Evolutionary conservation across 495 filamentous ascomycete genomes (phyloP), one percentile per base, ranked within the genome.

Genomic region (Chaetomium tenue): DNA sequence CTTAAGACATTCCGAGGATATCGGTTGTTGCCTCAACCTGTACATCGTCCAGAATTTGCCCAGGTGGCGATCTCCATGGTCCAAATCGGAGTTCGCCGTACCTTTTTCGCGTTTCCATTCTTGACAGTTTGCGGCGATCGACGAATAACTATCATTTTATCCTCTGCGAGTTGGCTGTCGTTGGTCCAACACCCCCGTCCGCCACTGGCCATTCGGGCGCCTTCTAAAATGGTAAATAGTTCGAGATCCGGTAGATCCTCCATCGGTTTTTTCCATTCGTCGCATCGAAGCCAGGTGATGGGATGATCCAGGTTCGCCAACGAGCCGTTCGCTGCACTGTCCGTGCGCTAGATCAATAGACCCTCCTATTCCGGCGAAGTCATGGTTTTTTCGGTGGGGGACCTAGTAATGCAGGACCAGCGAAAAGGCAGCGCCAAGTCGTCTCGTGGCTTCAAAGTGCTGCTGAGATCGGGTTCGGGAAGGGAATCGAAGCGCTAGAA

Each of bases 321-420:
- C 2, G 13, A 18, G 13, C 40, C 5, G 42, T 18, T 16, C 25
- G 20, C 15, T 33, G 69, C 53, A 53, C 23, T 11, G 66, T 69
- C 69, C 59, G 69, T 71, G 69, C 69, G 66, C 56, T 30, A 56
- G 11, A n/a, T 59, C 66, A 69, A 69, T 67, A 44, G 51, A 54
- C 16, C 22, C 20, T n/a, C 56, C 22, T 25, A 7, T 44, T 63
- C 58, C 25, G 44, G 54, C 42, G 23, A 58, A 46, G 46, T 60
- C 52, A 4, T 55, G 50, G 59, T 61, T 52, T 42, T n/a, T 39
- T n/a, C n/a, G 58, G 61, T 47, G 50, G 66, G 53, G 60, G 55
- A 44, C 54, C 61, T 48, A 57, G 44, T 13, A 33, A 60, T 52
- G 65, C 44, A 58, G 37, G 58, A 50, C 61, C 59, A 40, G 60